Base-by-base conservation (phyloP, 139 green algal genomes). In the Penium margaritaceum region DNA sequence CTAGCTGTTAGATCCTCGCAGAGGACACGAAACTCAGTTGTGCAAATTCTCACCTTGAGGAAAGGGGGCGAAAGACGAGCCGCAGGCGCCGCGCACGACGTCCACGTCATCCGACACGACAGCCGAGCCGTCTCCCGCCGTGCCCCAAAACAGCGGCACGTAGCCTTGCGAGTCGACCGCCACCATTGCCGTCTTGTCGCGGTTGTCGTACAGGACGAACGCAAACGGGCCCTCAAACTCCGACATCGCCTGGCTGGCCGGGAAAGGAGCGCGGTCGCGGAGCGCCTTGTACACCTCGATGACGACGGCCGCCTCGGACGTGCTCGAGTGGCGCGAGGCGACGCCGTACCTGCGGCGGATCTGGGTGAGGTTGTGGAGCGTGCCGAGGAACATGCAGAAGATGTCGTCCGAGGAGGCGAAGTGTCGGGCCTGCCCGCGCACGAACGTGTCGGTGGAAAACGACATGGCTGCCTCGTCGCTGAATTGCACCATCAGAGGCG, bases 351-450 rank as follows among this genome's bases (percentile, higher is more conserved):
- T 19, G 6, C 21, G 15, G 15, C 67, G 53, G 17, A 75, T 37
- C 41, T 75, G 67, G 15, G 51, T 3, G 47, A 75, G 67, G 67
- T 75, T 75, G 17, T 75, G 41, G 36, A 75, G 34, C 37, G 27
- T 75, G 53, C 67, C 67, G 30, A 51, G 3, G 29, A 75, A 75
- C 27, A n/a, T 41, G 47, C 41, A 65, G 47, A 44, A 44, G 46
- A 32, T 38, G 47, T 43, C 43, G 47, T 43, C 33, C 21, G n/a
- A 65, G 5, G 47, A 68, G 17, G 47, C 33, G 14, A 73, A 68
- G 27, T 66, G 41, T 73, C 33, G n/a, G n/a, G n/a, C n/a, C n/a
- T n/a, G n/a, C n/a, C n/a, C n/a, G n/a, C n/a, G n/a, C n/a, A n/a
- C n/a, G n/a, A n/a, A n/a, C n/a, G n/a, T n/a, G n/a, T n/a, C n/a